A percentile compares a stretch with the other conserved stretches of the same genome.
Evolutionary conservation across 805 yeast species (phyloP).

Genomic region (Kazachstania kunashirensis): DNA sequence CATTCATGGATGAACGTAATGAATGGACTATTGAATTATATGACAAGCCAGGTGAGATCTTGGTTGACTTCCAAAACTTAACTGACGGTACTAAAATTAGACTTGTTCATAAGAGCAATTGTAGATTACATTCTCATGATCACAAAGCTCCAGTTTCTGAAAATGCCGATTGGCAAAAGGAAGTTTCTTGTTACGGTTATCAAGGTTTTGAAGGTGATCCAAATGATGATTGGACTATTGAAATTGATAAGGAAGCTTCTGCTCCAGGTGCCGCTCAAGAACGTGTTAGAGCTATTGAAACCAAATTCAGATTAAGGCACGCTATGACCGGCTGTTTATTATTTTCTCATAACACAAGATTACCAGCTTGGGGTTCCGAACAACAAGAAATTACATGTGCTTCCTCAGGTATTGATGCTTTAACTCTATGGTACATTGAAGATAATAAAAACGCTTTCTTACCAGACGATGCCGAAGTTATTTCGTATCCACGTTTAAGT

Average conservation of each 20-base stretch:
- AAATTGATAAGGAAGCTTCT: conserved; percentile 51
- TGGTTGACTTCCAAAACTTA: conserved; percentile 51
- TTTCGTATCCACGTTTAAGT: conserved; percentile 44
- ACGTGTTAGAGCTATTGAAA: conserved; percentile 53
- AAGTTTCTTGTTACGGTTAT: conserved; percentile 67
- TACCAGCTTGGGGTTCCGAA: conserved; percentile 74
- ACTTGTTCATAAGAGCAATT: conserved; percentile 44
- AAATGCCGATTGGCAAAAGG: conserved; percentile 70
- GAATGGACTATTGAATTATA: conserved; percentile 64
- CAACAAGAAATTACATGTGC: conserved; percentile 85
- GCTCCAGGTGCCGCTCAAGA: conserved; percentile 43
- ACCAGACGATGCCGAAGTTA: conserved; percentile 36
- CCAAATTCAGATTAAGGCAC: conserved; percentile 65
- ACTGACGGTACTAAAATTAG: conserved; percentile 64
- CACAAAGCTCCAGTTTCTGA: conserved; percentile 73
- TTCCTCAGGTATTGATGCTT: conserved; percentile 50
- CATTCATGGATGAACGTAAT: conserved; percentile 66
- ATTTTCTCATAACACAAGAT: conserved; percentile 60
- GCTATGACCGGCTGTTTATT: conserved; percentile 73
- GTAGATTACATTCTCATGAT: conserved; percentile 81
- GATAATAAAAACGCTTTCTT: conserved; percentile 46
- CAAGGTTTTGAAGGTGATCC: conserved; percentile 76
- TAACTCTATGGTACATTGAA: conserved; percentile 68
- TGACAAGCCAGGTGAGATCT: conserved; percentile 46
- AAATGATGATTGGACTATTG: conserved; percentile 74